Conservation (phyloP, 2,329 filamentous ascomycete species). For the Trichoderma sp. region DNA sequence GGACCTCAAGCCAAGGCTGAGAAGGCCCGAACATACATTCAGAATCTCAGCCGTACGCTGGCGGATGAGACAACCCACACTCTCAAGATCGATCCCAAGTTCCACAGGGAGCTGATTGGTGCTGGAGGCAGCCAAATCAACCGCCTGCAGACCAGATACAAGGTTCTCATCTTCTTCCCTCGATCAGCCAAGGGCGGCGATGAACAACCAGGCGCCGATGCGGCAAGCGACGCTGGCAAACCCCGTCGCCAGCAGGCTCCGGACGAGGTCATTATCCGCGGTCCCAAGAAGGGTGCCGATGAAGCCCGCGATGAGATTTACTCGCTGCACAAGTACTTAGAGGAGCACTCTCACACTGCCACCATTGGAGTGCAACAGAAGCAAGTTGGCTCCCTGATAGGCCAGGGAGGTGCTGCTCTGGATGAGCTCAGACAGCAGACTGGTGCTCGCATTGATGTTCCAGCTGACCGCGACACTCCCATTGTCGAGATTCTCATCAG, state of each 20-base stretch:
- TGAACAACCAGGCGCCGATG: slow-evolving; percentile 68
- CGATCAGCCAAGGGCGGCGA: slow-evolving; percentile 62
- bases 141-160: slow-evolving; percentile 86
- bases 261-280: slow-evolving; percentile 88
- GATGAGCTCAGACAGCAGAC: slow-evolving; percentile 83
- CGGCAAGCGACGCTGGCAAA: slow-evolving; percentile 64
- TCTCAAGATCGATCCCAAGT: slow-evolving; percentile 90
- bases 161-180: slow-evolving; percentile 94
- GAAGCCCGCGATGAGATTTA: slow-evolving; percentile 88
- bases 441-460: slow-evolving; percentile 88
- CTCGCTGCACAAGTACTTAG: slow-evolving; percentile 81
- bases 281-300: slow-evolving; percentile 89
- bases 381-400: slow-evolving; percentile 91
- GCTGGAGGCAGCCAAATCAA: slow-evolving; percentile 84
- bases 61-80: slow-evolving; percentile 87
- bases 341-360: slow-evolving; percentile 79
- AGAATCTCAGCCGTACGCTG: slow-evolving; percentile 72
- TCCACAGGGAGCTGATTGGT: slow-evolving; percentile 90
- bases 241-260: slow-evolving; percentile 69
- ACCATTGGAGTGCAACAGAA: slow-evolving; percentile 83
- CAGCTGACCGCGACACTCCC: slow-evolving; percentile 70
- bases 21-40: slow-evolving; percentile 77
- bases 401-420: slow-evolving; percentile 84
- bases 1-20: slow-evolving; percentile 94
- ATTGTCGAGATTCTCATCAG: slow-evolving; percentile 86